phyloP scores from a whole-genome alignment of 495 filamentous ascomycete species.

The Neurospora sp. region DNA sequence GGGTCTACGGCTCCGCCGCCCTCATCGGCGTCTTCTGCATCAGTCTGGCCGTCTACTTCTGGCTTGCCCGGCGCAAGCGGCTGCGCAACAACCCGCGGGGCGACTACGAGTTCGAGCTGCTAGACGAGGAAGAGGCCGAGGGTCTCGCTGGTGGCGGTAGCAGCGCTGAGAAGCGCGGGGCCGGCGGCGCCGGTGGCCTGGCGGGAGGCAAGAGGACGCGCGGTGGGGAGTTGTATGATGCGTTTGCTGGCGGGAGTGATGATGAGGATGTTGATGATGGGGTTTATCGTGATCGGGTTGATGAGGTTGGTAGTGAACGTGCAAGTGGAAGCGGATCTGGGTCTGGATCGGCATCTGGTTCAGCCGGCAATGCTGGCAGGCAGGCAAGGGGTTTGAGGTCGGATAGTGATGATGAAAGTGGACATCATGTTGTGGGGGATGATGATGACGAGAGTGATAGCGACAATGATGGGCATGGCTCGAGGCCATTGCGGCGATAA shows the following conservation, averaged over 20 bases:
- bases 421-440: conserved; percentile 25
- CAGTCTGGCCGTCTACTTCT: conserved; percentile 71
- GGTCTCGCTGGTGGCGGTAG: conserved; percentile 27
- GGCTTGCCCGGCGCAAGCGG: conserved; percentile 64
- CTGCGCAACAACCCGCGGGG: conserved; percentile 64
- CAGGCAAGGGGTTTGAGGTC: conserved; percentile 5
- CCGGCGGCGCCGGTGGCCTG: neutral
- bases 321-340: neutral
- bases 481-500: neutral
- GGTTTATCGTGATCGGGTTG: conserved; percentile 10
- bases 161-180: neutral
- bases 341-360: neutral
- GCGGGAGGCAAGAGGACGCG: conserved; percentile 37
- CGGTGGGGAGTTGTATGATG: conserved; percentile 84
- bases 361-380: neutral
- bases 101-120: conserved; percentile 90
- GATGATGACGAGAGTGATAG: conserved; percentile 15
- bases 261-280: conserved; percentile 40
- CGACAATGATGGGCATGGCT: conserved; percentile 5
- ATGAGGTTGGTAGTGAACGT: neutral
- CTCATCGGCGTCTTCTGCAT: conserved; percentile 80
- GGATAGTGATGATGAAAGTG: conserved; percentile 43
- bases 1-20: conserved; percentile 83
- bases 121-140: conserved; percentile 71
- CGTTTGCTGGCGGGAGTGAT: conserved; percentile 67